A percentile compares a stretch with the other conserved stretches of the same genome.
Conservation (phyloP, 352 stramenopile species). For the Phytophthora multivora region DNA sequence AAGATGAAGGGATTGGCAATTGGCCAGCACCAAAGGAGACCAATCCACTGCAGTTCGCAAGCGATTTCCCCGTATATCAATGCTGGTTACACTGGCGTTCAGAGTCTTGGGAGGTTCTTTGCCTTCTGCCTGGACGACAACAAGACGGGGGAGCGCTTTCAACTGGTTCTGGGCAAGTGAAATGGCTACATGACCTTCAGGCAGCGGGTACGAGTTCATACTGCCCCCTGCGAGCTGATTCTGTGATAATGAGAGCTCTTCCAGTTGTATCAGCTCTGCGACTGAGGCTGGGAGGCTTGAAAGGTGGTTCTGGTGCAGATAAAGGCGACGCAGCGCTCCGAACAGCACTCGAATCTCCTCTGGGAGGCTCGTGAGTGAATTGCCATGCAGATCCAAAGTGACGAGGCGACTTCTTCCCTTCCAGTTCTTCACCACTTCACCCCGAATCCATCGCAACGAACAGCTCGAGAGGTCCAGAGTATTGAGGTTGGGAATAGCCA, state of each 20-base stretch:
- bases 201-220: constrained; percentile 26
- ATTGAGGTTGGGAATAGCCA: constrained; percentile 22
- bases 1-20: constrained; percentile 51
- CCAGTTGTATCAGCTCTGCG: constrained; percentile 30
- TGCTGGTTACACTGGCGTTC: constrained; percentile 25
- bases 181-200: constrained; percentile 19
- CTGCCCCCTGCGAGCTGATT: constrained; percentile 27
- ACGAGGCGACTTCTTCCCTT: constrained; percentile 20
- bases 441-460: constrained; percentile 20
- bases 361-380: constrained; percentile 41
- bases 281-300: constrained; percentile 39
- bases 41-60: constrained; percentile 29
- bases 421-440: constrained; percentile 33
- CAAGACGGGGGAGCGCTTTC: constrained; percentile 23
- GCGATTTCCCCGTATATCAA: constrained; percentile 40
- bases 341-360: constrained; percentile 42
- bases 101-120: constrained; percentile 11
- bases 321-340: constrained; percentile 33
- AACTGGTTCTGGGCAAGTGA: constrained; percentile 52
- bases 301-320: constrained; percentile 56
- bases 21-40: constrained; percentile 23
- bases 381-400: constrained; percentile 46
- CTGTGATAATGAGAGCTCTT: constrained; percentile 30
- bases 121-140: constrained; percentile 20
- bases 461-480: constrained; percentile 32